Percentiles rank a stretch among this genome's conserved stretches.
Conservation (phyloP, 108 stramenopile species). For the Discostella pseudostelligera region DNA sequence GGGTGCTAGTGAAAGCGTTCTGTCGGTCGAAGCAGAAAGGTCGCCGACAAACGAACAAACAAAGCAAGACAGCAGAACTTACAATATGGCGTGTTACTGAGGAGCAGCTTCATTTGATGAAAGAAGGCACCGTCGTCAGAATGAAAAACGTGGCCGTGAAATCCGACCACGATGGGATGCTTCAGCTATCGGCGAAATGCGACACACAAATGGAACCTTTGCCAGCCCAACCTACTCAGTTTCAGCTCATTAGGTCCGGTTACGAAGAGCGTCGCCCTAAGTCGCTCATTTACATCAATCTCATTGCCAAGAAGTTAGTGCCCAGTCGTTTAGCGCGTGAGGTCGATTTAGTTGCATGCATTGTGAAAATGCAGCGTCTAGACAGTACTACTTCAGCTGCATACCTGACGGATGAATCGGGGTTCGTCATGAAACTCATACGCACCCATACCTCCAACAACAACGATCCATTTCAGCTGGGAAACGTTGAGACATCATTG, state of each 20-base stretch:
- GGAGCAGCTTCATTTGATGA: conserved; percentile 58
- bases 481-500: conserved; percentile 11
- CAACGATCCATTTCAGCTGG: conserved; percentile 32
- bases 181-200: conserved; percentile 59
- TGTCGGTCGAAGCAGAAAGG: not conserved
- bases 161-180: conserved; percentile 39
- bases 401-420: conserved; percentile 57
- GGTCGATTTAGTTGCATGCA: conserved; percentile 46
- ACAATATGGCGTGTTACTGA: conserved; percentile 79
- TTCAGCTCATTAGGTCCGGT: conserved; percentile 26
- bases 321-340: conserved; percentile 17
- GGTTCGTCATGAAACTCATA: conserved; percentile 33
- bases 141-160: conserved; percentile 61
- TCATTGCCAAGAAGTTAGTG: conserved; percentile 42
- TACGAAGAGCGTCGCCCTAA: conserved; percentile 40
- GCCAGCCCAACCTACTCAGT: conserved; percentile 12
- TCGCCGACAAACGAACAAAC: conserved; percentile 4
- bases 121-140: conserved; percentile 58
- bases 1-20: conserved; percentile 48
- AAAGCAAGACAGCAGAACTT: conserved; percentile 36
- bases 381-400: conserved; percentile 15
- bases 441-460: conserved; percentile 21
- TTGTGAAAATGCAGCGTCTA: conserved; percentile 27
- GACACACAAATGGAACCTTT: conserved; percentile 50
- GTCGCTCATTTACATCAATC: conserved; percentile 48